Evolutionary conservation across 306 rosid genomes (phyloP), one percentile per base, ranked within the genome.

Genomic region (Lathyrus tuberosus): DNA sequence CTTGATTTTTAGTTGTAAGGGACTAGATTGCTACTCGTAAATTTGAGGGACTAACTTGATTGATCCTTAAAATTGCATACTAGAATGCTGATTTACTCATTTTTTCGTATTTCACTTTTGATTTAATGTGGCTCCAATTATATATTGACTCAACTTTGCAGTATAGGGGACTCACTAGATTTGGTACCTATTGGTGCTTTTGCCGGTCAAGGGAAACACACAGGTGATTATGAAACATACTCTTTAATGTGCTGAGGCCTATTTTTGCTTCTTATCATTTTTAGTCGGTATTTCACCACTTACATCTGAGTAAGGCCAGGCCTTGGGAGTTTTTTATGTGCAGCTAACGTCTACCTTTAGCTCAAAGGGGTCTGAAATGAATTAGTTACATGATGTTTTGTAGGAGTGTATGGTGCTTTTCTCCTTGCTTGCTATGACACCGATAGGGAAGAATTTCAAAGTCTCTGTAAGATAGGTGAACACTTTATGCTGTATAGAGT

Each of bases 121-220:
- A 40, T 71, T 70, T 78, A 3, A 63, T 41, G 62, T 17, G 69
- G 76, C 69, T 80, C 40, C 31, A 33, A 72, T 54, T 54, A 49
- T 43, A 79, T 44, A 15, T 76, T 71, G 74, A 52, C 44, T 76
- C 71, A 75, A 35, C 47, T 62, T 48, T 82, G 81, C 89, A 91
- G 99, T 75, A 81, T 94, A 44, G 99, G 99, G 71, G 96, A 94
- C 82, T 94, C 99, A 0, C 78, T 94, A 65, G 97, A 94, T 86
- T 85, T 91, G 97, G 99, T 88, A 20, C 97, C 99, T 58, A 88
- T 94, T 76, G 99, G 87, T 73, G 99, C 97, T 70, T 94, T 94
- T 67, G 91, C 89, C 7, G 99, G 99, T 22, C 97, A 91, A 46
- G 97, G 98, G 56, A 94, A 88, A 72, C 97, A 96, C 63, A 84